Percentiles rank a stretch among this genome's conserved stretches.
Evolutionary conservation across 345 rosid genomes (phyloP).

Genomic region (Durio zibethinus): DNA sequence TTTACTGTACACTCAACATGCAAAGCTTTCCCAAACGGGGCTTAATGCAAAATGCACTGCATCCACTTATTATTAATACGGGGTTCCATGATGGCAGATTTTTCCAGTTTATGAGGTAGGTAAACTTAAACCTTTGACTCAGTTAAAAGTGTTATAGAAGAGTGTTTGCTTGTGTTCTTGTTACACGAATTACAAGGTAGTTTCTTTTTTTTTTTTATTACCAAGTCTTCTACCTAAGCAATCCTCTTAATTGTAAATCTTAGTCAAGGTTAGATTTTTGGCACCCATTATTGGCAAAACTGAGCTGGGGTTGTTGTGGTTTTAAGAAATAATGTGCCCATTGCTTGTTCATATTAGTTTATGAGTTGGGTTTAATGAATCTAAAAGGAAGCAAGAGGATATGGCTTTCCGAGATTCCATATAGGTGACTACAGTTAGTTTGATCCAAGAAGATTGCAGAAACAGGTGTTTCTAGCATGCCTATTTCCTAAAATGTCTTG

Average conservation of each 20-base stretch:
- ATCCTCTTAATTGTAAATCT: slow-evolving; percentile 27
- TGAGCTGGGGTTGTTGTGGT: slow-evolving; percentile 26
- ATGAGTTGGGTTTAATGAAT: slow-evolving; percentile 32
- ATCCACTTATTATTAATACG: slow-evolving; percentile 27
- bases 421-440: slow-evolving; percentile 1
- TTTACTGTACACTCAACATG: too few relatives aligned
- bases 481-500: slow-evolving; percentile 37
- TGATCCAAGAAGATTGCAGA: slow-evolving; percentile 19
- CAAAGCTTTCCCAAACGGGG: neutral
- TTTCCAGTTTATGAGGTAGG: slow-evolving; percentile 34
- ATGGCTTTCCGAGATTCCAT: slow-evolving; percentile 1
- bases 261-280: slow-evolving; percentile 22
- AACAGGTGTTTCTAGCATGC: slow-evolving; percentile 31
- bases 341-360: slow-evolving; percentile 27
- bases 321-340: slow-evolving; percentile 29
- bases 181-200: neutral
- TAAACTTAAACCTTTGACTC: slow-evolving; percentile 32
- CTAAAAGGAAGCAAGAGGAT: slow-evolving; percentile 12
- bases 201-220: neutral
- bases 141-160: slow-evolving; percentile 10
- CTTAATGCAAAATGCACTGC: slow-evolving; percentile 18
- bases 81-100: slow-evolving; percentile 27
- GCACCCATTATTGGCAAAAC: slow-evolving; percentile 20
- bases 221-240: slow-evolving; percentile 30
- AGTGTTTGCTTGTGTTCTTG: slow-evolving; percentile 16